Conservation (phyloP, 164 flowering plant species). For the Vitis amurensis region DNA sequence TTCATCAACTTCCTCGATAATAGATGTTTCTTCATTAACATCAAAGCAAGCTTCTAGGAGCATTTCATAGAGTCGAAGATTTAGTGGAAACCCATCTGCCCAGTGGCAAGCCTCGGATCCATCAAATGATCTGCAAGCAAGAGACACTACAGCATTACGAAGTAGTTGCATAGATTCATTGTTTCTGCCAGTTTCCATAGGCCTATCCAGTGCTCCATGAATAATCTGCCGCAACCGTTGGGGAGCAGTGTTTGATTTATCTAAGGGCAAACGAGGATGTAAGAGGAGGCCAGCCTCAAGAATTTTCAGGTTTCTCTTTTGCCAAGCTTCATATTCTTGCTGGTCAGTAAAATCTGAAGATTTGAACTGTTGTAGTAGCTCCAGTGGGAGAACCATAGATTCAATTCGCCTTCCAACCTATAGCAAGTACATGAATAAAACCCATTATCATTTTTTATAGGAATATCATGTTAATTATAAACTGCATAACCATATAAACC, state of each 20-base stretch:
- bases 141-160: conserved; percentile 63
- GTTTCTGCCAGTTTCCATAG: conserved; percentile 80
- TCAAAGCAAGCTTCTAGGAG: conserved; percentile 91
- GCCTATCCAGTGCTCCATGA: conserved; percentile 56
- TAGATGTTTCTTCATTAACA: conserved; percentile 52
- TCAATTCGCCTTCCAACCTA: conserved; percentile 87
- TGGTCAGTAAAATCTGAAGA: conserved; percentile 71
- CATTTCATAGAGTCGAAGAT: conserved; percentile 69
- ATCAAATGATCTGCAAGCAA: conserved; percentile 73
- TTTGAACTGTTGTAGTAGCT: conserved; percentile 86
- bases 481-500: too few species aligned
- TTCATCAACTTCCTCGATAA: conserved; percentile 88
- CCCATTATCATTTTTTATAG: too few species aligned
- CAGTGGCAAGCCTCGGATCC: conserved; percentile 81
- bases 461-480: too few species aligned
- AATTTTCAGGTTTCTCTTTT: conserved; percentile 62
- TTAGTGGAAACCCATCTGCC: conserved; percentile 93
- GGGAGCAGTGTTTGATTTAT: conserved; percentile 46
- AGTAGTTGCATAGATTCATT: conserved; percentile 74
- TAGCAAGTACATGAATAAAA: conserved; percentile 6
- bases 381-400: conserved; percentile 78
- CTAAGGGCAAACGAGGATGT: conserved; percentile 68
- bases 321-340: conserved; percentile 79
- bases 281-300: conserved; percentile 87
- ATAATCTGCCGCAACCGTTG: conserved; percentile 66